Base-by-base conservation (phyloP, 208 protist genomes). In the Leishmania amazonensis region DNA sequence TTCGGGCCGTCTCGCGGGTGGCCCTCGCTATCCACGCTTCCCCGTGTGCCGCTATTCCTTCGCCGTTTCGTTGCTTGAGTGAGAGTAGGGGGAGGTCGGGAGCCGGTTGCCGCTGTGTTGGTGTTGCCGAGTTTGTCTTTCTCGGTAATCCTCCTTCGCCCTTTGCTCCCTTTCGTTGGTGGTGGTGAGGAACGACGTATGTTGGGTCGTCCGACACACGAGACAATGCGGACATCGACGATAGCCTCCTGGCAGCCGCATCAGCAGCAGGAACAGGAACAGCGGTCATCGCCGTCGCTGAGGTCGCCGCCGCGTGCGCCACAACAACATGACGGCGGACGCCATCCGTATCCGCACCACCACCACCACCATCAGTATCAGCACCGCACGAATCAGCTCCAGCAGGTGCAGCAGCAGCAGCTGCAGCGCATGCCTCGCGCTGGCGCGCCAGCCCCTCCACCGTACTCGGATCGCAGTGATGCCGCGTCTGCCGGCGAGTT, bases 361-460 rank as follows among this genome's bases (percentile, higher is more conserved):
- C 64, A 75, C 15, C 64, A 83, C 45, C 74, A 64, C 38, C 80
- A 79, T 74, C 64, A 75, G 28, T 21, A 75, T 9, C 53, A 77
- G 35, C 31, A 65, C 7, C 74, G 53, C 74, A 7, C 35, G 47
- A 24, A 74, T 42, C 45, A 28, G 15, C 31, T 35, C 31, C 51
- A 51, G 40, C 70, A 28, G 28, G 6, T 49, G 47, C 47, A 49
- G 47, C 47, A 49, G n/a, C 51, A 17, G 49, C 49, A 54, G 51
- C 49, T 17, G 24, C 47, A 75, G 8, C 21, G 45, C 24, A 24
- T 40, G 38, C 65, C 65, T 71, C 65, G 6, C 38, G 65, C 65
- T 71, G 38, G 65, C 65, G 38, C 17, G 17, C 38, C 13, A 38
- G 31, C 38, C 38, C 65, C 65, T 71, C 65, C 38, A 47, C 65